Percentiles rank a stretch among this genome's conserved stretches.
These are phyloP conservation scores for Russula ochroleuca DNA, from an alignment of 768 basidiomycete genomes.

Conservation along the genomic window DNA sequence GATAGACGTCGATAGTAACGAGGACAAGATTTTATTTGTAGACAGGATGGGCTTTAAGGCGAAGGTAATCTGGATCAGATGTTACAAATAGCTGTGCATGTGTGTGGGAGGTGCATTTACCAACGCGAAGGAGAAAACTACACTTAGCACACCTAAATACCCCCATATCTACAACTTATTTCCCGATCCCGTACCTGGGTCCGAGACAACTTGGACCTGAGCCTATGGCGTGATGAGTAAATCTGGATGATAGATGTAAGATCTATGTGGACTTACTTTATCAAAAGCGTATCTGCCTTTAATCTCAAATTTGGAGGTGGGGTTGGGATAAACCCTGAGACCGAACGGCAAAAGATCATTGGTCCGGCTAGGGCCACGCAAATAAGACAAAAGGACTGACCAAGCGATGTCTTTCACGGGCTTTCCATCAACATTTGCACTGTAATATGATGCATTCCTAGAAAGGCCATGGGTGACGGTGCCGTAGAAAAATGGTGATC, in stretches of 20 bases:
- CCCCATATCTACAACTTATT: neutral
- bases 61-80: neutral
- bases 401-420: conserved; percentile 60
- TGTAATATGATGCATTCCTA: conserved; percentile 65
- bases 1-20: neutral
- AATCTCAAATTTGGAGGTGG: conserved; percentile 57
- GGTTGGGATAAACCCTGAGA: conserved; percentile 60
- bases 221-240: neutral
- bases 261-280: conserved; percentile 45
- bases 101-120: neutral
- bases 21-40: neutral
- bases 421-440: conserved; percentile 47
- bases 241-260: neutral
- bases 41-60: neutral
- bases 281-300: conserved; percentile 72
- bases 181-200: too few relatives aligned
- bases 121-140: neutral
- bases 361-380: neutral
- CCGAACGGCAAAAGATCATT: neutral
- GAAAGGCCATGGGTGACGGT: neutral
- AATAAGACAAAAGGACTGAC: conserved; percentile 36
- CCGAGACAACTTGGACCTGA: conserved; percentile 6
- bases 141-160: neutral
- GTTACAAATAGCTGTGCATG: neutral
- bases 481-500: neutral